Conservation (phyloP, 2,329 filamentous ascomycete genomes). For the Pyrenochaeta sp. region DNA sequence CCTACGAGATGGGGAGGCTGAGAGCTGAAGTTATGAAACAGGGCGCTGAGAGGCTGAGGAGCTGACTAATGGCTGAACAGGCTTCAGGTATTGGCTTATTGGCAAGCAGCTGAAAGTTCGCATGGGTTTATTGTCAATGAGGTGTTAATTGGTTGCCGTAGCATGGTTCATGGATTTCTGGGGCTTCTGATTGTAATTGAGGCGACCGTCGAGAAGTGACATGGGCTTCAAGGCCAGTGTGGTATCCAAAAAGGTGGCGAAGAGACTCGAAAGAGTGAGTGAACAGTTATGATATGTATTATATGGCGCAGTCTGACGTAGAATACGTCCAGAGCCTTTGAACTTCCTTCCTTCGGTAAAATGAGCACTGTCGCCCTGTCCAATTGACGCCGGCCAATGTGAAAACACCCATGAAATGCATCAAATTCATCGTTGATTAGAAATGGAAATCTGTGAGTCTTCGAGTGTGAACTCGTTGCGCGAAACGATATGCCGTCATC, state of each 20-base stretch:
- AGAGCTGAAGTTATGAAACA: too few relatives aligned
- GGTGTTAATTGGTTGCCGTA: not conserved
- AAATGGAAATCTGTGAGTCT: constrained; percentile 4
- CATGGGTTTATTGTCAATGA: not conserved
- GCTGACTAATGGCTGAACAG: not conserved
- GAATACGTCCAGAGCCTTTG: constrained; percentile 9
- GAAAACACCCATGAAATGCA: constrained; percentile 25
- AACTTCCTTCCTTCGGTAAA: constrained; percentile 1
- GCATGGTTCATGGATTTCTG: not conserved
- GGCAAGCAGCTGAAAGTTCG: not conserved
- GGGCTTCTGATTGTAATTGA: not conserved
- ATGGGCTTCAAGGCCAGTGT: not conserved
- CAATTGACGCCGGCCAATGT: constrained; percentile 13
- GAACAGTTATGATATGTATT: constrained; percentile 1
- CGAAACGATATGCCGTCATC: constrained; percentile 19
- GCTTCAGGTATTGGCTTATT: not conserved
- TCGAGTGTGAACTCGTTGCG: not conserved
- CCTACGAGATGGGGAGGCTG: not conserved
- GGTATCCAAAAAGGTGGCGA: not conserved
- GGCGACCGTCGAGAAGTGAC: not conserved
- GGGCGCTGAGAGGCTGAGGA: not conserved
- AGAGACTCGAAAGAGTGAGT: not conserved
- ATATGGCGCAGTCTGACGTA: constrained; percentile 10
- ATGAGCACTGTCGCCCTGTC: constrained; percentile 4
- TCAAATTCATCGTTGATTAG: constrained; percentile 9